Conservation (phyloP, 768 basidiomycete genomes). For the Omphalotus guepiniiformis region DNA sequence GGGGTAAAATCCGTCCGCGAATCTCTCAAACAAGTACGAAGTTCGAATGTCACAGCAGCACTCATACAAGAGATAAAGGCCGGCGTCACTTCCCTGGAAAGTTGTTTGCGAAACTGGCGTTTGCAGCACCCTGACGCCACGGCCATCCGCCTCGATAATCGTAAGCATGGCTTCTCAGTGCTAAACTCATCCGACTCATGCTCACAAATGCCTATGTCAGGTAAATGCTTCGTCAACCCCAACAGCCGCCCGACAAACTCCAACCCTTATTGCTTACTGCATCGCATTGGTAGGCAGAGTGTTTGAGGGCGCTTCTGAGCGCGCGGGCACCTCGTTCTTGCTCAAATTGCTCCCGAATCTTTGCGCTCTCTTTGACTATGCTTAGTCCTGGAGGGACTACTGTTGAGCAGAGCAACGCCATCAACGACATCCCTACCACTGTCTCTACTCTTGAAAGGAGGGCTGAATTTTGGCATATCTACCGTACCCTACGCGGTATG, state of each 20-base stretch:
- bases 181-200: background rate
- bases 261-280: background rate
- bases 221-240: background rate
- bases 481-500: background rate
- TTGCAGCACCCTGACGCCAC: background rate
- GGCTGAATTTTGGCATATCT: background rate
- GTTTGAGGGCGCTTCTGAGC: background rate
- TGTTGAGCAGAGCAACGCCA: background rate
- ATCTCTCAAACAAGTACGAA: too few species aligned
- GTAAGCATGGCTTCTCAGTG: background rate
- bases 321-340: background rate
- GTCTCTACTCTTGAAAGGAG: background rate
- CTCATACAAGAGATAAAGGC: too few species aligned
- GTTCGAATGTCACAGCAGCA: too few species aligned
- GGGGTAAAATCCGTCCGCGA: too few species aligned
- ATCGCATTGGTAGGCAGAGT: background rate
- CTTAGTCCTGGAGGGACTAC: background rate
- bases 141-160: background rate
- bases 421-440: background rate
- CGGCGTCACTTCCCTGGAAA: background rate
- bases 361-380: background rate
- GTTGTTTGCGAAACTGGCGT: background rate
- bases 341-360: background rate
- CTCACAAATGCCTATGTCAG: too few species aligned
- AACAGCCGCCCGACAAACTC: background rate